Base-by-base conservation (phyloP, 805 yeast species). In the Zygosaccharomyces bailii region DNA sequence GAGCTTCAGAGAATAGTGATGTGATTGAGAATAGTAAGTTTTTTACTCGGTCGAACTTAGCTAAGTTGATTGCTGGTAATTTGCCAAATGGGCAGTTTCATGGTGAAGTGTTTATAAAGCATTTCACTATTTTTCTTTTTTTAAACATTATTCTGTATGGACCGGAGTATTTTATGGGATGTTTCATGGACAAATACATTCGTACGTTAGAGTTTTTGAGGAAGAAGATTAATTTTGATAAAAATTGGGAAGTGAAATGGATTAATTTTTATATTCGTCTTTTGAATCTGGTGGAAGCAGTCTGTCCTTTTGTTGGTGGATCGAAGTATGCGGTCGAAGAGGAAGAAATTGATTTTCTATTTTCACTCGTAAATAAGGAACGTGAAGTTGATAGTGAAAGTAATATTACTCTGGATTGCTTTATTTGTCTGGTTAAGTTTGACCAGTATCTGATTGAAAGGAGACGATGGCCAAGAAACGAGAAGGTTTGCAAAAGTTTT, bases 201-300 rank as follows among this genome's bases (percentile, higher is more conserved):
- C 36, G 47, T 18, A 51, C 50, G 9, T 24, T 53, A 42, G 57
- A 53, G 34, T 36, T 38, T 19, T 39, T 53, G 11, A 43, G 57
- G 40, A 53, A 53, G 18, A 53, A 53, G 41, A 49, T 53, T 16
- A 51, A 53, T 39, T 47, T 53, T 27, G 57, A 53, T n/a, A 51
- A 49, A 29, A 53, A 53, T 21, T 53, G 57, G 57, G 57, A 53
- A 34, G 50, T 53, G 8, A 51, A 47, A 30, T 51, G 55, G 55
- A 53, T 50, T 13, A 53, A 53, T 21, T 53, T 53, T 41, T 53
- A 53, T 27, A 44, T 53, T 30, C 48, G 53, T 18, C 34, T 53
- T 18, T 44, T 49, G 37, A 52, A 51, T 32, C 27, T 53, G 20
- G 46, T 53, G 14, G 52, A 45, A 23, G 39, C 34, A 4, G 46